These are phyloP conservation scores for Melanogaster broomeanus DNA, from an alignment of 768 basidiomycete species.

Conservation along the genomic window DNA sequence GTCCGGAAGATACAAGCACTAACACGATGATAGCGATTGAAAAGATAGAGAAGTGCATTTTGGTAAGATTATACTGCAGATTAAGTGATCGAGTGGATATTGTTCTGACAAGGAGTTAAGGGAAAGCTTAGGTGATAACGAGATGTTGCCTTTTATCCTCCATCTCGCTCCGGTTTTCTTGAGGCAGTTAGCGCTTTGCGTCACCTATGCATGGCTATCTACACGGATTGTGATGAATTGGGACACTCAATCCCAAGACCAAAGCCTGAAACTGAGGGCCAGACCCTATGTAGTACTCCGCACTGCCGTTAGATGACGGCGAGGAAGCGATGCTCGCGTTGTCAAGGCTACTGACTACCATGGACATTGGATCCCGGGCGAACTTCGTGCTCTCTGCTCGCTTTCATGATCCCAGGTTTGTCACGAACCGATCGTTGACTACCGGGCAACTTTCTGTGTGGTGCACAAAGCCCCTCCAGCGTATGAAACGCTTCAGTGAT, in stretches of 20 bases:
- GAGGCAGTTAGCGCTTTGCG: conserved; percentile 3
- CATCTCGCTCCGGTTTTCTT: conserved; percentile 1
- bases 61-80: conserved; percentile 7
- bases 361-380: not conserved
- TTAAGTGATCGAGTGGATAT: not conserved
- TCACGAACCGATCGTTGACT: no score
- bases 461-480: not conserved
- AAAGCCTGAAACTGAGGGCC: not conserved
- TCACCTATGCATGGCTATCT: conserved; percentile 10
- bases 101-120: not conserved
- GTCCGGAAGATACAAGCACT: conserved; percentile 9
- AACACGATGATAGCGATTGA: conserved; percentile 14
- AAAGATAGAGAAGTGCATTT: conserved; percentile 15
- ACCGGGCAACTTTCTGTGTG: no score
- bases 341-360: conserved; percentile 1
- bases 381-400: not conserved
- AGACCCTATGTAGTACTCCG: conserved; percentile 1
- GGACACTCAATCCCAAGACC: not conserved
- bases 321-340: conserved; percentile 1
- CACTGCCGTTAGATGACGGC: conserved; percentile 11
- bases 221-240: not conserved
- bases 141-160: conserved; percentile 14
- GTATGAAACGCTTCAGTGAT: no score
- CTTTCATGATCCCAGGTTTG: not conserved
- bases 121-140: not conserved